Conservation (phyloP, 129 eudicot genomes). For the Mikania micrantha region DNA sequence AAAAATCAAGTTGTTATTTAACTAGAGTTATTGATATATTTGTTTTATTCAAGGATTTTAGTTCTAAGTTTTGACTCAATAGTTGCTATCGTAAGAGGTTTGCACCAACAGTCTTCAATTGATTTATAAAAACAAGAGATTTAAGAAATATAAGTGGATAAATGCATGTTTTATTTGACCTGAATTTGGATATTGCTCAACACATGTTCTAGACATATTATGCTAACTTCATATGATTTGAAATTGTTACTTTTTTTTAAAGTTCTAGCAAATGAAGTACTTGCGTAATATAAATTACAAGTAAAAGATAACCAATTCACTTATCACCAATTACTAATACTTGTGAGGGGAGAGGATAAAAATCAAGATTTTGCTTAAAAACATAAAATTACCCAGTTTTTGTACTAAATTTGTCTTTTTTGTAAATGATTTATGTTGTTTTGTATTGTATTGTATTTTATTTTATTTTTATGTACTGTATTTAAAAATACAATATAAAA, state of each 20-base stretch:
- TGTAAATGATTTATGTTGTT: too few relatives aligned
- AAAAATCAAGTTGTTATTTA: background rate
- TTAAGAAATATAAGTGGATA: background rate
- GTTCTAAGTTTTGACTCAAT: background rate
- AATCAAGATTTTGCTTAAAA: too few relatives aligned
- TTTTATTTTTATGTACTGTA: too few relatives aligned
- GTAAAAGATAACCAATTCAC: background rate
- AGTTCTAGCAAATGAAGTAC: background rate
- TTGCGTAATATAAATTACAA: background rate
- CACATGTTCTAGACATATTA: background rate
- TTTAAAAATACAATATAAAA: too few relatives aligned
- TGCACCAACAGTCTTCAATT: background rate
- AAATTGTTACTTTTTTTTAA: background rate
- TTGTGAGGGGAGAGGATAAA: too few relatives aligned
- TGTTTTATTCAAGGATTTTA: background rate
- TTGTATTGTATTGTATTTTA: too few relatives aligned
- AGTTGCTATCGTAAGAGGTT: background rate
- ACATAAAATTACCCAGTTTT: too few relatives aligned
- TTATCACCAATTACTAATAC: background rate
- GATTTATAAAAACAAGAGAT: background rate
- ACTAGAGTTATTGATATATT: background rate
- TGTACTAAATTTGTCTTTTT: too few relatives aligned
- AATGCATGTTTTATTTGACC: background rate
- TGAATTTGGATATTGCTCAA: background rate
- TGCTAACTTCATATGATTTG: background rate